Evolutionary conservation across 805 yeast species (phyloP).

Genomic region (Hanseniaspora occidentalis): DNA sequence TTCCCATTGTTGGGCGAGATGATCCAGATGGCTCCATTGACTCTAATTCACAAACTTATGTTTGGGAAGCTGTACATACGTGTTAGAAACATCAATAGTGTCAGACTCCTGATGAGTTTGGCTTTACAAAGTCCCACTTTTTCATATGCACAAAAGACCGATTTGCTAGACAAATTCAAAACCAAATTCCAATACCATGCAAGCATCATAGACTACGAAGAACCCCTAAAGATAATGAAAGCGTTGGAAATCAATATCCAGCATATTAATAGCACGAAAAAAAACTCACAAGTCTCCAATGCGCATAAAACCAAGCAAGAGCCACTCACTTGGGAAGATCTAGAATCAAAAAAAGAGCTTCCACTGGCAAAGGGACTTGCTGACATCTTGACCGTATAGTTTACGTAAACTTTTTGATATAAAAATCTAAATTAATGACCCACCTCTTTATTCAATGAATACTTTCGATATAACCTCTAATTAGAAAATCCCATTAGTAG

Average conservation of each 20-base stretch:
- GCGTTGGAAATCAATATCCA: background rate
- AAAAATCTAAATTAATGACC: no score
- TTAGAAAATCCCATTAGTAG: no score
- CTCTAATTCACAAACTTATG: conserved; percentile 9
- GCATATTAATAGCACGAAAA: background rate
- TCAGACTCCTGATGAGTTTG: conserved; percentile 17
- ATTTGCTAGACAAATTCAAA: background rate
- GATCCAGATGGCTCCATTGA: conserved; percentile 6
- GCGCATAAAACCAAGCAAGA: background rate
- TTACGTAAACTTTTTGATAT: no score
- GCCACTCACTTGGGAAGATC: no score
- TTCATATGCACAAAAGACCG: background rate
- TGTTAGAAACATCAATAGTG: conserved; percentile 13
- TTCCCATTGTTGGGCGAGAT: conserved; percentile 16
- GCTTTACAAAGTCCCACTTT: conserved; percentile 10
- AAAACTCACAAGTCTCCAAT: background rate
- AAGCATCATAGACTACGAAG: background rate
- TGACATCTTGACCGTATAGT: no score
- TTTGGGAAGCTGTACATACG: conserved; percentile 11
- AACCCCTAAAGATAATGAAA: background rate
- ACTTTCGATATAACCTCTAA: no score
- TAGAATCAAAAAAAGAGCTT: no score
- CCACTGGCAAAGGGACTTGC: no score
- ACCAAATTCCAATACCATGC: background rate
- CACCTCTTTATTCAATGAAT: no score